Evolutionary conservation across 108 stramenopile species (phyloP).

Genomic region (Bacterosira constricta): DNA sequence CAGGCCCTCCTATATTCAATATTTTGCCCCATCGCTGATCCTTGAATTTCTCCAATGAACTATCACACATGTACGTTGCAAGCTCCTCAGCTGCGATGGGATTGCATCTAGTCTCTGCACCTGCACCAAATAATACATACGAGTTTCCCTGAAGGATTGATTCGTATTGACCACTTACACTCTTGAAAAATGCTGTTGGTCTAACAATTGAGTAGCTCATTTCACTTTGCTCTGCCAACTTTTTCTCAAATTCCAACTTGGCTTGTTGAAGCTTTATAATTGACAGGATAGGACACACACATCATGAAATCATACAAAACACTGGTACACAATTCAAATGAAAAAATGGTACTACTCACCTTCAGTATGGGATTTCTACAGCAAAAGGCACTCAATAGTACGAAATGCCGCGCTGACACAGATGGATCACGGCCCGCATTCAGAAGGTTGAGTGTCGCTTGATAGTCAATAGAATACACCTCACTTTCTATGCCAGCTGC

Average conservation of each 20-base stretch:
- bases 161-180: constrained; percentile 82
- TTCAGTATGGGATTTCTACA: constrained; percentile 79
- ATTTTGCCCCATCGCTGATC: constrained; percentile 47
- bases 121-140: constrained; percentile 84
- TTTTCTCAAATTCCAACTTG: constrained; percentile 72
- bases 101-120: constrained; percentile 76
- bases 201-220: constrained; percentile 72
- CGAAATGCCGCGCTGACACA: constrained; percentile 64
- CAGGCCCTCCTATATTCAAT: constrained; percentile 81
- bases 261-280: constrained; percentile 61
- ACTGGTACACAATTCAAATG: background rate
- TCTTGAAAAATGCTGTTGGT: constrained; percentile 91
- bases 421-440: constrained; percentile 51
- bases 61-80: constrained; percentile 76
- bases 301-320: background rate
- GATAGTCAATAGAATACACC: constrained; percentile 73
- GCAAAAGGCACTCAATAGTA: constrained; percentile 82
- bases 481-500: constrained; percentile 77
- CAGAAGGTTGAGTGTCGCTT: constrained; percentile 75
- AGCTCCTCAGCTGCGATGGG: constrained; percentile 83
- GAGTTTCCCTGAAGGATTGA: constrained; percentile 72
- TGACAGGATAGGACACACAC: background rate
- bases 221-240: constrained; percentile 37
- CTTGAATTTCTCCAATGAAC: constrained; percentile 50
- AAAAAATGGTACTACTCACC: constrained; percentile 33